Evolutionary conservation across 2,329 filamentous ascomycete species (phyloP), one percentile per base, ranked within the genome.

Genomic region (Trichoderma atroviride): DNA sequence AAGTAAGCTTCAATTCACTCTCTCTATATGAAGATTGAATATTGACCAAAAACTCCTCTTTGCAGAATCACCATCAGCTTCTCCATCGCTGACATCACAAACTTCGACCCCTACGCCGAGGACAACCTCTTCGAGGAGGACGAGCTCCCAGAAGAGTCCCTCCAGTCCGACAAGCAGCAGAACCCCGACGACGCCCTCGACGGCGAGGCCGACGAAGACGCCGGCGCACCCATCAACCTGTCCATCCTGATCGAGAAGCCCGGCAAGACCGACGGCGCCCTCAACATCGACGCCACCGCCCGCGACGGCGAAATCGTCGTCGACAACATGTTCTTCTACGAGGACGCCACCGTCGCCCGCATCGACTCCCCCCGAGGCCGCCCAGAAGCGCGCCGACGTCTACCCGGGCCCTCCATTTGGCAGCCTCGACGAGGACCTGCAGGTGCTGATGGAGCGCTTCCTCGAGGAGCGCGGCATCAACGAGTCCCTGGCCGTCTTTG

Each of bases 341-440:
- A 88, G 75, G 90, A 94, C 75, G 85, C 91, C 71, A 89, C 91
- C 70, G 83, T 96, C 73, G 93, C 95, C 53, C 89, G 93, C 78
- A 89, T 91, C 72, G 85, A 90, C 76, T 89, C 86, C 62, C 62
- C 89, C 93, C 73, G 93, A 97, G 77, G 87, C 89, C 78, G 88
- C 92, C 74, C 94, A 93, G 86, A 84, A 88, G 75, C 87, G 93
- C 77, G 88, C 91, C 79, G 89, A 89, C 72, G 82, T 94, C 74
- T 99, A 98, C 84, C 91, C 92, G 53, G 96, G 96, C 68, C 96
- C 96, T 71, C 92, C 93, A 68, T 98, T 97, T 80, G 91, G 89
- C 82, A 97, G 93, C 84, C 89, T 99, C 70, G 96, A 99, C 79
- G 94, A 97, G 84, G 95, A 98, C 79, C 88, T 99, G 56, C 95